These are phyloP conservation scores for Colletotrichum filicis DNA, from an alignment of 2,329 filamentous ascomycete species.

Conservation along the genomic window DNA sequence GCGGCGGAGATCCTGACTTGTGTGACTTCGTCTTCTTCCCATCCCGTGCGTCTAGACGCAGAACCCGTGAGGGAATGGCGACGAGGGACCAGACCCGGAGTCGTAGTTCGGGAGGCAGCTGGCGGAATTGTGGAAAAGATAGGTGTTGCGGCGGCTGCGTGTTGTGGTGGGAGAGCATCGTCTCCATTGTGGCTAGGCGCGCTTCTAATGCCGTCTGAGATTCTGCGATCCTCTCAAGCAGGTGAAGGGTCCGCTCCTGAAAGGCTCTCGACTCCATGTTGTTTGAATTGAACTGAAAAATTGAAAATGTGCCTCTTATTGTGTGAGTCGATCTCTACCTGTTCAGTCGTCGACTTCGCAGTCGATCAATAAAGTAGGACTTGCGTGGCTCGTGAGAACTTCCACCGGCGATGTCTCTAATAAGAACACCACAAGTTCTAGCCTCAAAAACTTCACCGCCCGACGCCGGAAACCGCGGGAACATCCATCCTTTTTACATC, in stretches of 20 bases:
- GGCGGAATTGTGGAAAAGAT: slow-evolving; percentile 22
- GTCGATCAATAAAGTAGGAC: too few relatives aligned
- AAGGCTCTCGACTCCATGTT: neutral
- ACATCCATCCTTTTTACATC: neutral
- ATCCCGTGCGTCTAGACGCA: neutral
- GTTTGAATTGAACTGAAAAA: neutral
- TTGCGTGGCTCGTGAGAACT: neutral
- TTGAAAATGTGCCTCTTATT: neutral
- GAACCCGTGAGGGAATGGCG: neutral
- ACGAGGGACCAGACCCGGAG: slow-evolving; percentile 18
- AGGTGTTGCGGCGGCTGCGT: neutral
- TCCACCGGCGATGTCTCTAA: neutral
- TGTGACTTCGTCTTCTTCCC: neutral
- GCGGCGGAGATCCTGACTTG: neutral
- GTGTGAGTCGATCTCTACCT: neutral
- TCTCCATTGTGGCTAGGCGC: slow-evolving; percentile 23
- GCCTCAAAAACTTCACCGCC: too few relatives aligned
- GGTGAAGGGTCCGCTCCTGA: slow-evolving; percentile 16
- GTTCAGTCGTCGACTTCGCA: too few relatives aligned
- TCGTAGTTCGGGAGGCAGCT: slow-evolving; percentile 26
- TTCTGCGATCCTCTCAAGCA: slow-evolving; percentile 26
- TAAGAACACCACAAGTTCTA: neutral
- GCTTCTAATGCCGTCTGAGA: slow-evolving; percentile 19
- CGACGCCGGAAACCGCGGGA: neutral
- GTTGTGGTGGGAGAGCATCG: neutral